Percentiles rank a stretch among this genome's conserved stretches.
Conservation (phyloP, 371 early-diverging fungal species). For the Dinochytrium kinnereticum region DNA sequence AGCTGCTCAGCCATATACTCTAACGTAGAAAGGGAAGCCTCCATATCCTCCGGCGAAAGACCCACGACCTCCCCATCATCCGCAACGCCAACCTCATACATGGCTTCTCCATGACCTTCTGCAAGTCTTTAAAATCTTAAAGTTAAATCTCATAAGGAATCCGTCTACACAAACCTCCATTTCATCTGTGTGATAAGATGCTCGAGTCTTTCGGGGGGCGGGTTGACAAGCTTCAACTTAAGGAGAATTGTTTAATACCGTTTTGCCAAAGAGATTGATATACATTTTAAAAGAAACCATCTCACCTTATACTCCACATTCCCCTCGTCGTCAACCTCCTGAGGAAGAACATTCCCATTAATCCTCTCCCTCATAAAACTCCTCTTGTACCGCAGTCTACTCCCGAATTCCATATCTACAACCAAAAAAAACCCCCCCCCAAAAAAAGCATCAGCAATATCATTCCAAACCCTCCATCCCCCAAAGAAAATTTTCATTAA, state of each 20-base stretch:
- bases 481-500: too few relatives aligned
- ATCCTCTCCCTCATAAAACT: conserved; percentile 10
- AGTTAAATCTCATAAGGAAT: neutral
- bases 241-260: neutral
- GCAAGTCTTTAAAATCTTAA: conserved; percentile 58
- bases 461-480: too few relatives aligned
- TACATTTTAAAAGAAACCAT: too few relatives aligned
- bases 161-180: conserved; percentile 67
- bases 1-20: conserved; percentile 61
- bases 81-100: conserved; percentile 86
- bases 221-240: conserved; percentile 76
- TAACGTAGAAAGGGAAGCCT: conserved; percentile 65
- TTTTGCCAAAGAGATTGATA: too few relatives aligned
- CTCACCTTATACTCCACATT: conserved; percentile 87
- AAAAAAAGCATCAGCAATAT: too few relatives aligned
- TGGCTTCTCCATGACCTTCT: conserved; percentile 86
- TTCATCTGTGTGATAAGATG: conserved; percentile 90
- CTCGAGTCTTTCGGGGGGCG: conserved; percentile 71
- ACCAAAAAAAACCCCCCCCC: too few relatives aligned
- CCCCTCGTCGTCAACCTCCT: conserved; percentile 86
- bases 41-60: conserved; percentile 61
- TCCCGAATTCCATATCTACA: neutral
- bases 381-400: neutral
- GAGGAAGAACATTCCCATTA: conserved; percentile 61
- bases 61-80: conserved; percentile 87